These are phyloP conservation scores for Coniophora puteana DNA, from an alignment of 1,284 basidiomycete genomes.

Conservation along the genomic window DNA sequence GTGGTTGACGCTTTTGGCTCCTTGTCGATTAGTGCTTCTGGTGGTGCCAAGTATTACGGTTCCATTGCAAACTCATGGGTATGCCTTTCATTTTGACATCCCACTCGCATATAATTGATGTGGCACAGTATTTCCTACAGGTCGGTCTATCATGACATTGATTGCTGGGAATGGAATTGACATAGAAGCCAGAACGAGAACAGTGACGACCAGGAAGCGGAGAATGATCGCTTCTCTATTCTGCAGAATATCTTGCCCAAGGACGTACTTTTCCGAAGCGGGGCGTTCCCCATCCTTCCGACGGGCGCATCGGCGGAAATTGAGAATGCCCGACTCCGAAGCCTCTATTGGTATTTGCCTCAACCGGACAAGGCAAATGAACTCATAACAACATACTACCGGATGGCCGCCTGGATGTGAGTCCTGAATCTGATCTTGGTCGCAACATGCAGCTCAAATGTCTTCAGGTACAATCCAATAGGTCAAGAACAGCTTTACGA, in stretches of 20 bases:
- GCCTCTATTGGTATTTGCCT: slow-evolving; percentile 69
- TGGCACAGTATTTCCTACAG: slow-evolving; percentile 64
- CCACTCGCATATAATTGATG: neutral
- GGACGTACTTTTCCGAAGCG: slow-evolving; percentile 59
- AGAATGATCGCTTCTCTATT: slow-evolving; percentile 42
- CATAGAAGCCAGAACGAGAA: slow-evolving; percentile 48
- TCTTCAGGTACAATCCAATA: slow-evolving; percentile 68
- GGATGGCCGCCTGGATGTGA: slow-evolving; percentile 75
- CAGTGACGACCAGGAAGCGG: slow-evolving; percentile 45
- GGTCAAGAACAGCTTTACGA: slow-evolving; percentile 61
- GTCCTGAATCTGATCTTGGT: slow-evolving; percentile 12
- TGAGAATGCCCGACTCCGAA: slow-evolving; percentile 47
- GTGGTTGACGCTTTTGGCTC: slow-evolving; percentile 77
- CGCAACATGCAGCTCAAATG: slow-evolving; percentile 12
- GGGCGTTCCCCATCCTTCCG: slow-evolving; percentile 62
- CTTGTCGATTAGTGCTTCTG: slow-evolving; percentile 62
- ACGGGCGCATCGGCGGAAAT: slow-evolving; percentile 35
- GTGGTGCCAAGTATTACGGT: slow-evolving; percentile 70
- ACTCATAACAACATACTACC: slow-evolving; percentile 62
- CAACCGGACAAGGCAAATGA: slow-evolving; percentile 51
- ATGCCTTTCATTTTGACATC: slow-evolving; percentile 21
- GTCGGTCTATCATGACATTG: slow-evolving; percentile 30
- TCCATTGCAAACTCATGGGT: slow-evolving; percentile 78
- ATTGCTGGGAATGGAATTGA: slow-evolving; percentile 9
- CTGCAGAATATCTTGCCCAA: slow-evolving; percentile 54